phyloP scores from a whole-genome alignment of 306 rosid species.

The Spatholobus suberectus region DNA sequence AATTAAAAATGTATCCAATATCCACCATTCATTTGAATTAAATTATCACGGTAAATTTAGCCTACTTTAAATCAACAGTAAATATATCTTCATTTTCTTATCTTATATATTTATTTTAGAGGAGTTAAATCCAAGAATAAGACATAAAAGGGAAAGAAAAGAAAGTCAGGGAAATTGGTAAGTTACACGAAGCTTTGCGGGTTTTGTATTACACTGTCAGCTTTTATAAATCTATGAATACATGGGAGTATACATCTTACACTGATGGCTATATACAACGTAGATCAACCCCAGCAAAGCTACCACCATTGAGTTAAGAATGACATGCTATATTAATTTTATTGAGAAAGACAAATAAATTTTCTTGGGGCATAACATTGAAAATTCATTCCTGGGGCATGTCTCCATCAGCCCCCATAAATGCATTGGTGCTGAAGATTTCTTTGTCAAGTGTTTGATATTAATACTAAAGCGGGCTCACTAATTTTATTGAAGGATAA shows the following conservation, averaged over 20 bases:
- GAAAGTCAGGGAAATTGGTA: background rate
- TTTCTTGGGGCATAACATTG: background rate
- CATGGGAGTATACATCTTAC: background rate
- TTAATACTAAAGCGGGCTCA: background rate
- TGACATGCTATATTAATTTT: too few species aligned
- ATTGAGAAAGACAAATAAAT: slow-evolving; percentile 6
- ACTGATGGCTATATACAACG: background rate
- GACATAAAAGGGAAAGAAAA: background rate
- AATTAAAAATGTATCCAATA: background rate
- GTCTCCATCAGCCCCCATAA: slow-evolving; percentile 29
- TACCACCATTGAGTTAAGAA: too few species aligned
- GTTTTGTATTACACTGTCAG: background rate
- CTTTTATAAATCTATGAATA: slow-evolving; percentile 10
- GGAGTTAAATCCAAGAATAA: background rate
- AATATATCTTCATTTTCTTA: background rate
- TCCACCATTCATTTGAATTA: background rate
- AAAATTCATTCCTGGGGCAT: slow-evolving; percentile 13
- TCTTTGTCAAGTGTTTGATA: slow-evolving; percentile 21
- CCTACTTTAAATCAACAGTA: too few species aligned
- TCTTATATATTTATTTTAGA: too few species aligned
- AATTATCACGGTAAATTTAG: too few species aligned
- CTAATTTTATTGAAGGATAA: slow-evolving; percentile 26
- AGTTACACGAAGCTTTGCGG: background rate
- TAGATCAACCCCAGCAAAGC: background rate
- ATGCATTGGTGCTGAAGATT: slow-evolving; percentile 26